Evolutionary conservation across 2,329 filamentous ascomycete genomes (phyloP).

Genomic region (Clarireedia monteithiana): DNA sequence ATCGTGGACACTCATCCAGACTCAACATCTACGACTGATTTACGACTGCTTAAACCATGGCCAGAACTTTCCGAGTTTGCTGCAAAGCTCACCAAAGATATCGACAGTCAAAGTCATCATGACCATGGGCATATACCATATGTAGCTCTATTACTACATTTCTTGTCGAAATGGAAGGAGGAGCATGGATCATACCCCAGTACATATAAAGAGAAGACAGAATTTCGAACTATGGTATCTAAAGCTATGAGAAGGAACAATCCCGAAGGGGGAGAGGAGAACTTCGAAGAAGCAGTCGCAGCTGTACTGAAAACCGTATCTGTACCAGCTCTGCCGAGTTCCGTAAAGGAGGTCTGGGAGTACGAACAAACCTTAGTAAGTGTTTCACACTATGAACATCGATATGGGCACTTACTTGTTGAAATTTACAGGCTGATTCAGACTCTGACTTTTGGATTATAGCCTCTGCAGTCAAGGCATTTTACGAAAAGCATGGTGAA

Average conservation of each 20-base stretch:
- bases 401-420: no score
- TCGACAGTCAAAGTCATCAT: slow-evolving; percentile 65
- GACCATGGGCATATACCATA: slow-evolving; percentile 91
- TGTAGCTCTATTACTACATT: slow-evolving; percentile 73
- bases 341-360: slow-evolving; percentile 71
- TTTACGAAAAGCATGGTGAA: slow-evolving; percentile 63
- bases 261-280: slow-evolving; percentile 85
- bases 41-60: slow-evolving; percentile 82
- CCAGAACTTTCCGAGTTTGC: slow-evolving; percentile 66
- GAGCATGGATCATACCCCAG: slow-evolving; percentile 63
- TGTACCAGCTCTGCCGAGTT: slow-evolving; percentile 56
- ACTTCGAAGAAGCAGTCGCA: slow-evolving; percentile 85
- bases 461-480: slow-evolving; percentile 67
- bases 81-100: slow-evolving; percentile 55
- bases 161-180: slow-evolving; percentile 71
- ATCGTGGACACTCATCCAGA: slow-evolving; percentile 96
- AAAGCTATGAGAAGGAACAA: slow-evolving; percentile 61
- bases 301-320: slow-evolving; percentile 86
- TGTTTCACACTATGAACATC: slow-evolving; percentile 17
- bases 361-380: slow-evolving; percentile 48
- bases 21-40: slow-evolving; percentile 72
- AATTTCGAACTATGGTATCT: slow-evolving; percentile 66
- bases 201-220: slow-evolving; percentile 77
- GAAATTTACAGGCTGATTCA: slow-evolving; percentile 35
- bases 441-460: slow-evolving; percentile 79